Evolutionary conservation across 176 grass and related monocot species (phyloP), one percentile per base, ranked within the genome.

Genomic region (Carex scoparia): DNA sequence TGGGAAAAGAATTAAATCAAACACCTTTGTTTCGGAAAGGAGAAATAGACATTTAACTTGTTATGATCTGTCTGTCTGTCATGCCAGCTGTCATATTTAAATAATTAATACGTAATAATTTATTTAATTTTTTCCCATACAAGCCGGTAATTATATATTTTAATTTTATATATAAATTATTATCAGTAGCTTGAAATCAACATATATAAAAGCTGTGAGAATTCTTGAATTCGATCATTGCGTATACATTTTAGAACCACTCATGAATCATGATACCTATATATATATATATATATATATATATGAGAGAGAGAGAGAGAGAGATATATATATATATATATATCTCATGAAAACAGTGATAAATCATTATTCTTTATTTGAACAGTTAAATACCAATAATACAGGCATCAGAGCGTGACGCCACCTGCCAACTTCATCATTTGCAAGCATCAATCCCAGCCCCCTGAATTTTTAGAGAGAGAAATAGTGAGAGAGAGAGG

Each of bases 341-440:
- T 74, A 49, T 12, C 19, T 28, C 9, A 1, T 35, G 1, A 35
- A 74, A 74, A 44, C 13, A 38, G 16, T 10, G 42, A 72, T 44
- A 35, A 14, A 61, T 61, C 44, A 51, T 51, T 10, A 51, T 35
- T 61, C 44, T 11, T 51, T 10, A 51, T 35, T 69, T 37, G 65
- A 35, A 38, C 65, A 69, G 33, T 37, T 67, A 75, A 72, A 19
- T 72, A n/a, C 16, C 23, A 9, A 75, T 2, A 75, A 27, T 75
- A 75, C 71, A 48, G 40, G 18, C 16, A 82, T 63, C 32, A 23
- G 8, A 81, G 55, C 59, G 61, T 66, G 80, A 28, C 28, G 38
- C 37, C 18, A 65, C 16, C 80, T 63, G 57, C 27, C 58, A 81
- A 60, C 57, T 59, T 81, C 79, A 81, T 81, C 56, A 81, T 81